Conservation (phyloP, 352 stramenopile species). For the Globisporangium alternatum region DNA sequence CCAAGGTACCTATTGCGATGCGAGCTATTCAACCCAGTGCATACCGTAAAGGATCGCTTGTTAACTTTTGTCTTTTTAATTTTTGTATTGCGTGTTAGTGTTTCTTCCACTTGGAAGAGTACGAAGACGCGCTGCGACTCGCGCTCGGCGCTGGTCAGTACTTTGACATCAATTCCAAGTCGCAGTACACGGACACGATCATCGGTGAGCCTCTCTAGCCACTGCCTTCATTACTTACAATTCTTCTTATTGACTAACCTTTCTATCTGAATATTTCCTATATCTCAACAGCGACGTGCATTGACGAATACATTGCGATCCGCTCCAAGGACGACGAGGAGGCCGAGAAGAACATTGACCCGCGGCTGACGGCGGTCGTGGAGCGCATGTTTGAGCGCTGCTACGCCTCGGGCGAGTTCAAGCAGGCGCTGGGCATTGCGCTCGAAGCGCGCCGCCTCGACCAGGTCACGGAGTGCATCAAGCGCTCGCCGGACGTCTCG, state of each 20-base stretch:
- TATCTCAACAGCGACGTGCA: constrained; percentile 80
- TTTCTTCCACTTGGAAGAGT: constrained; percentile 99
- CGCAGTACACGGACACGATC: constrained; percentile 97
- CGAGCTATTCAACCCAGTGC: not conserved
- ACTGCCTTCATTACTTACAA: not conserved
- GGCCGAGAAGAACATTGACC: constrained; percentile 75
- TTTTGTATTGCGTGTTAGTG: constrained; percentile 41
- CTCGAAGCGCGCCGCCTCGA: constrained; percentile 93
- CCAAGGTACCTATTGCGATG: constrained; percentile 46
- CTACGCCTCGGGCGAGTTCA: constrained; percentile 92
- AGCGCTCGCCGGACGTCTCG: constrained; percentile 67
- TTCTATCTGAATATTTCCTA: constrained; percentile 1
- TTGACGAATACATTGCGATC: constrained; percentile 96
- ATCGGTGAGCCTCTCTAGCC: constrained; percentile 56
- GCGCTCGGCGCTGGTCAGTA: constrained; percentile 94
- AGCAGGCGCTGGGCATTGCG: constrained; percentile 97
- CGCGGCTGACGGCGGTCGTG: constrained; percentile 94
- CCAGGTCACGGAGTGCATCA: constrained; percentile 91
- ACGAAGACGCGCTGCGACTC: constrained; percentile 92
- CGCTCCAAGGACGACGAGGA: constrained; percentile 75
- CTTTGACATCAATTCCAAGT: constrained; percentile 92
- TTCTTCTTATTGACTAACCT: not conserved
- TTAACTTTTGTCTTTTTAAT: constrained; percentile 7
- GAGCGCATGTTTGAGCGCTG: constrained; percentile 98
- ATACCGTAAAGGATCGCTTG: not conserved